A percentile compares a stretch with the other conserved stretches of the same genome.
Conservation (phyloP, 2,329 filamentous ascomycete genomes). For the Aspergillus sp. region DNA sequence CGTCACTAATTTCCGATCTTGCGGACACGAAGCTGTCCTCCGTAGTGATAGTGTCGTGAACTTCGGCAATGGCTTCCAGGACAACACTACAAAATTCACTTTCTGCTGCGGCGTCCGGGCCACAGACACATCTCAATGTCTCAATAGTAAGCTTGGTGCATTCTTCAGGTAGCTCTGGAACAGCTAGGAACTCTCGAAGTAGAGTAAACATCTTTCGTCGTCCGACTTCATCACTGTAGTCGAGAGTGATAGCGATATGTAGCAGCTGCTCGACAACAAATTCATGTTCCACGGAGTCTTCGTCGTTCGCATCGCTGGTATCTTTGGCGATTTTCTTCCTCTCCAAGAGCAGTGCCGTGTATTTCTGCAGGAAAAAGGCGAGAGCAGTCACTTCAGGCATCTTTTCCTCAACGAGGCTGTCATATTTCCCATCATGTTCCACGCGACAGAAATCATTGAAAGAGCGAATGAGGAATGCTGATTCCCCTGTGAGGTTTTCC, state of each 20-base stretch:
- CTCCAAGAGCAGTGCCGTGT: conserved; percentile 55
- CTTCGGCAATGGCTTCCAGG: conserved; percentile 90
- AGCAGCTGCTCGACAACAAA: conserved; percentile 95
- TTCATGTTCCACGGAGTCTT: conserved; percentile 83
- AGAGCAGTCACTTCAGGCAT: conserved; percentile 91
- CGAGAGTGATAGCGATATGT: conserved; percentile 83
- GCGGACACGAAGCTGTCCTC: conserved; percentile 93
- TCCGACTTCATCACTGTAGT: conserved; percentile 97
- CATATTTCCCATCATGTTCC: conserved; percentile 68
- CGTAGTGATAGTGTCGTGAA: conserved; percentile 82
- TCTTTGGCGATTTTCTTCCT: conserved; percentile 32
- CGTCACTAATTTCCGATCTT: conserved; percentile 72
- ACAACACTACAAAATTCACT: conserved; percentile 52
- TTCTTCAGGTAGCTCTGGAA: conserved; percentile 84
- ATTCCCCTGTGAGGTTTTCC: conserved; percentile 61
- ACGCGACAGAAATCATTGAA: conserved; percentile 90
- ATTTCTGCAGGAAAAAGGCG: conserved; percentile 78
- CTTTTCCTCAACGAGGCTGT: conserved; percentile 80
- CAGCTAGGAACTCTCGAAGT: conserved; percentile 77
- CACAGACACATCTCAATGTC: conserved; percentile 76
- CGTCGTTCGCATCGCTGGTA: conserved; percentile 63
- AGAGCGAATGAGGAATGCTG: conserved; percentile 82
- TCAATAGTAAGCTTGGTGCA: conserved; percentile 84
- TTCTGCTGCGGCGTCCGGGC: conserved; percentile 48
- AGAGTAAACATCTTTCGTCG: conserved; percentile 93